A percentile compares a stretch with the other conserved stretches of the same genome.
Conservation (phyloP, 441 rosid species). For the Aquilaria agallochum region DNA sequence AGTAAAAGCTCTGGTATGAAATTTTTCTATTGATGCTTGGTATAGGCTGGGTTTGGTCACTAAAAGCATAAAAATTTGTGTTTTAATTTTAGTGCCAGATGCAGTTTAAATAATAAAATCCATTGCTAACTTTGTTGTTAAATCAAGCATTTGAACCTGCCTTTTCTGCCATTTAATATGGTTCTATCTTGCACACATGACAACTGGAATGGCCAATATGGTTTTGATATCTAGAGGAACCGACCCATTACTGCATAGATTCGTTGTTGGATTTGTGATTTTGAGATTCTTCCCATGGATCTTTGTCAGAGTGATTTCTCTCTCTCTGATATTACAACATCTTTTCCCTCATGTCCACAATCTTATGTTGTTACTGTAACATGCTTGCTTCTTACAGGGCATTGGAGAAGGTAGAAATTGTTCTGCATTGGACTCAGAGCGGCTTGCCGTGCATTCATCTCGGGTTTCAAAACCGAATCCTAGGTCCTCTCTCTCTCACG, state of each 20-base stretch:
- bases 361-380: constrained; percentile 6
- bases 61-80: constrained; percentile 1
- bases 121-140: constrained; percentile 5
- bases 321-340: too few relatives aligned
- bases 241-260: too few relatives aligned
- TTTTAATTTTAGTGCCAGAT: too few relatives aligned
- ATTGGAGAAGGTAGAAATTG: constrained; percentile 39
- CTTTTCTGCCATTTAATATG: too few relatives aligned
- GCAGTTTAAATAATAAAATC: constrained; percentile 1
- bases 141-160: not conserved
- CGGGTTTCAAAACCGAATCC: constrained; percentile 38
- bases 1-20: constrained; percentile 44
- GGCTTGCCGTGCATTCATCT: constrained; percentile 60
- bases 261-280: too few relatives aligned
- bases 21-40: constrained; percentile 20
- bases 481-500: constrained; percentile 32
- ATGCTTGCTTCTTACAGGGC: constrained; percentile 36
- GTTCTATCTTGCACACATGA: too few relatives aligned
- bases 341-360: too few relatives aligned
- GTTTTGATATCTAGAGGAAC: too few relatives aligned
- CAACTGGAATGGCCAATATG: too few relatives aligned
- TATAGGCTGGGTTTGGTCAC: constrained; percentile 9
- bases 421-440: constrained; percentile 44
- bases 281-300: too few relatives aligned
- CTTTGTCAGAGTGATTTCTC: too few relatives aligned